These are phyloP conservation scores for Vanilla planifolia DNA, from an alignment of 106 monocot species.

Conservation along the genomic window DNA sequence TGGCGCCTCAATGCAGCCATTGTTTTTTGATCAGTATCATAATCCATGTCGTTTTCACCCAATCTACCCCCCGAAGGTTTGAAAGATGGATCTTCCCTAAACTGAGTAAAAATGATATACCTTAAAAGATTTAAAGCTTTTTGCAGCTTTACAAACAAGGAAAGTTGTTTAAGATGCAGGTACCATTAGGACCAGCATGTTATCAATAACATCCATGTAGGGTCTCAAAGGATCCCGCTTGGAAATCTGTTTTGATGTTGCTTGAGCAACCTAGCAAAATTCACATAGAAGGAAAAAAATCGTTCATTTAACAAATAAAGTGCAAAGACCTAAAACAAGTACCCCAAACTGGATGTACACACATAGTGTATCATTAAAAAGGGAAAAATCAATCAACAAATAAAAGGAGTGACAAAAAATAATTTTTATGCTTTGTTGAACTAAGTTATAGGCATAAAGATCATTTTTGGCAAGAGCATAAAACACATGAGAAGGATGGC, in stretches of 20 bases:
- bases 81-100: constrained; percentile 89
- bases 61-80: constrained; percentile 95
- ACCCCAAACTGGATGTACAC: neutral
- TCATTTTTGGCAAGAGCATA: neutral
- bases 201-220: constrained; percentile 90
- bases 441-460: neutral
- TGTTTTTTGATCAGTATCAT: constrained; percentile 94
- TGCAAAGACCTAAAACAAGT: constrained; percentile 2
- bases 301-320: neutral
- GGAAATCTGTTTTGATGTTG: constrained; percentile 97
- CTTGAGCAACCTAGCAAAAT: constrained; percentile 78
- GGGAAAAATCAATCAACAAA: neutral
- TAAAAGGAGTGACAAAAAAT: neutral
- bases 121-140: neutral
- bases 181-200: constrained; percentile 93
- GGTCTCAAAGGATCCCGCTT: constrained; percentile 90
- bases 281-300: neutral
- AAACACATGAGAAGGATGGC: neutral
- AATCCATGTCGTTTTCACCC: constrained; percentile 99
- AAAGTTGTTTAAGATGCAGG: neutral
- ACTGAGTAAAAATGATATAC: constrained; percentile 29
- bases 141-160: neutral
- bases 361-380: neutral
- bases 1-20: constrained; percentile 93
- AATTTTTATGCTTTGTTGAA: neutral